Evolutionary conservation across 805 yeast genomes (phyloP), one percentile per base, ranked within the genome.

Genomic region (Yarrowia alimentaria): DNA sequence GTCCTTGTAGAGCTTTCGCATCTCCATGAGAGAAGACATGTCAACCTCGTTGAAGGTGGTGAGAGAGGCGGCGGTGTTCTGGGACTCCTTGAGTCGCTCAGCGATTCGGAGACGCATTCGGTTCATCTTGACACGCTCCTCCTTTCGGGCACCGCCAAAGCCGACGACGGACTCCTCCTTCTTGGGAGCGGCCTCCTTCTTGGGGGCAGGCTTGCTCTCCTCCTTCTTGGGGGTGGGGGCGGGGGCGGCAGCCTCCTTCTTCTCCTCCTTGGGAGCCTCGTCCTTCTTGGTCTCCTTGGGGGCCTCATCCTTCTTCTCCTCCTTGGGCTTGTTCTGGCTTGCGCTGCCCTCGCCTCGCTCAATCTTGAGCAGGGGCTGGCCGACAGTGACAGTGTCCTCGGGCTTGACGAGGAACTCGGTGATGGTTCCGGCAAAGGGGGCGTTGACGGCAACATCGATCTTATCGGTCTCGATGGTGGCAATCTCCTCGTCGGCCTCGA

Each of bases 61-160:
- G 66, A 91, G 80, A 38, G 98, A 87, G 29, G 99, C 99, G 59
- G 98, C 95, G 52, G 98, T 90, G 78, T 93, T 93, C 74, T 91
- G 99, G 26, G 98, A 86, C 77, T 93, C 98, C 87, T 91, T 91
- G 67, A 91, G 84, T 74, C 99, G 87, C 77, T 91, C 98, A 55
- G 99, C 96, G 60, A 93, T 93, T 78, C 99, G 87, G 73, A 87
- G 72, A 75, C 99, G 85, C 98, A 91, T 93, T 77, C 99, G 86
- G 82, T 90, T 93, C 98, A 91, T 91, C 78, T 91, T 91, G 58
- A 93, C 94, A 68, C 89, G 80, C 66, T 82, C 85, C 74, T 93
- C 98, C 56, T 73, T 70, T 75, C 99, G 85, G 54, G 93, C 77
- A 65, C 86, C 87, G 26, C 77, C 43, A 9, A 37, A 12, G n/a